Conservation (phyloP, 805 yeast genomes). For the Lipomyces starkeyi region DNA sequence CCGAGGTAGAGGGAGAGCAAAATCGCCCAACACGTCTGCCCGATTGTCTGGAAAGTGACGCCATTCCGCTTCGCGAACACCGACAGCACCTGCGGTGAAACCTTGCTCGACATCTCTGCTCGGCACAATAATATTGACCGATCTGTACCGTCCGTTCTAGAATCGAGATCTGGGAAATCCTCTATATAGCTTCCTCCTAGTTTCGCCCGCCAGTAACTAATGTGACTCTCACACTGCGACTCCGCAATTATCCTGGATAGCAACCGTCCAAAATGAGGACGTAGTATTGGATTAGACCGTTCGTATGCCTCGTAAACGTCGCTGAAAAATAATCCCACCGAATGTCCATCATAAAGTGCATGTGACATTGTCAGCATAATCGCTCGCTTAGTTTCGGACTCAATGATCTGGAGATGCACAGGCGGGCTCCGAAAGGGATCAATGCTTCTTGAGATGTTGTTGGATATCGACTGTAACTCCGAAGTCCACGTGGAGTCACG, state of each 20-base stretch:
- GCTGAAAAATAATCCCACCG: conserved; percentile 18
- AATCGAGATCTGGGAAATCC: conserved; percentile 13
- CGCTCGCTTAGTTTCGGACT: conserved; percentile 6
- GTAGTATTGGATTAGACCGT: neutral
- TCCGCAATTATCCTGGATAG: conserved; percentile 15
- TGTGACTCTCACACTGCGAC: neutral
- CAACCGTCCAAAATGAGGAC: conserved; percentile 22
- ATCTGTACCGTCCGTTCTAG: neutral
- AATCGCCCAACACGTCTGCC: conserved; percentile 30
- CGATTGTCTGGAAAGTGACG: conserved; percentile 33
- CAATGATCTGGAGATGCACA: conserved; percentile 2
- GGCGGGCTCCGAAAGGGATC: conserved; percentile 22
- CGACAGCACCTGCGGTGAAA: neutral
- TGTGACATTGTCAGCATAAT: conserved; percentile 26
- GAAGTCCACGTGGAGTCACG: neutral
- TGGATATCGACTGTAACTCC: neutral
- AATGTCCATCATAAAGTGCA: conserved; percentile 37
- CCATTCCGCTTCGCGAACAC: conserved; percentile 15
- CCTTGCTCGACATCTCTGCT: conserved; percentile 2
- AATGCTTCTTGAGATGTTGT: neutral
- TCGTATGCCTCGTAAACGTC: conserved; percentile 4
- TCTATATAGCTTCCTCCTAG: neutral
- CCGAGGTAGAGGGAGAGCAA: conserved; percentile 30
- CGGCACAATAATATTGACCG: neutral
- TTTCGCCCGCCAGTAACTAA: conserved; percentile 16